Evolutionary conservation across 768 basidiomycete genomes (phyloP).

Genomic region (Collybiopsis luxurians): DNA sequence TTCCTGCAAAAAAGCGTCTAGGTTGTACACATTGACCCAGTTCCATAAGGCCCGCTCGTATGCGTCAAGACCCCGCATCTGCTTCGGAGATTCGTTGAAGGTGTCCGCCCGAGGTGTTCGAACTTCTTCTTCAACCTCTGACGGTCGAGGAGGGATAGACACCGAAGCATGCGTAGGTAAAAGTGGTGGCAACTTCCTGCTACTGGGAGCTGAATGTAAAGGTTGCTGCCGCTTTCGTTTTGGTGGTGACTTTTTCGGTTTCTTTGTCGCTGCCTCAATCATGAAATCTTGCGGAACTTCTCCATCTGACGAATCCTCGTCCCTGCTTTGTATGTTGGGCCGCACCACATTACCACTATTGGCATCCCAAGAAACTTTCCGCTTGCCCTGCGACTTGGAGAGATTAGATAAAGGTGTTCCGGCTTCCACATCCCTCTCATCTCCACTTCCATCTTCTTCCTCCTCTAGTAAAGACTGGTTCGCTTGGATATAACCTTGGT

Average conservation of each 20-base stretch:
- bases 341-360: slow-evolving; percentile 71
- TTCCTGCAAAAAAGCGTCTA: slow-evolving; percentile 93
- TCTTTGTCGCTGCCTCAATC: slow-evolving; percentile 67
- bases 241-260: slow-evolving; percentile 24
- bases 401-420: slow-evolving; percentile 33
- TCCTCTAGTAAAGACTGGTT: slow-evolving; percentile 72
- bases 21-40: slow-evolving; percentile 98
- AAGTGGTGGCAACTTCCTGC: slow-evolving; percentile 38
- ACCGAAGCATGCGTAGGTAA: slow-evolving; percentile 35
- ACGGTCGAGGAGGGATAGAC: slow-evolving; percentile 62
- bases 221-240: slow-evolving; percentile 41
- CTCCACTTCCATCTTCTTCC: slow-evolving; percentile 50
- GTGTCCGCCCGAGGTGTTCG: slow-evolving; percentile 15
- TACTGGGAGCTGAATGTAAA: slow-evolving; percentile 44
- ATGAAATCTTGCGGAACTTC: slow-evolving; percentile 86
- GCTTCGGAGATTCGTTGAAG: slow-evolving; percentile 25
- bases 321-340: slow-evolving; percentile 35
- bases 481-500: slow-evolving; percentile 76
- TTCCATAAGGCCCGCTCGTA: slow-evolving; percentile 95
- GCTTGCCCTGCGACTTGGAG: slow-evolving; percentile 42
- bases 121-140: slow-evolving; percentile 47
- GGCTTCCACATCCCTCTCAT: slow-evolving; percentile 57
- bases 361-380: slow-evolving; percentile 57
- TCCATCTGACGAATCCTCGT: slow-evolving; percentile 69
- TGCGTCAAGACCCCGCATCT: slow-evolving; percentile 71